Conservation (phyloP, 1,284 basidiomycete species). For the Sutorius eximius region DNA sequence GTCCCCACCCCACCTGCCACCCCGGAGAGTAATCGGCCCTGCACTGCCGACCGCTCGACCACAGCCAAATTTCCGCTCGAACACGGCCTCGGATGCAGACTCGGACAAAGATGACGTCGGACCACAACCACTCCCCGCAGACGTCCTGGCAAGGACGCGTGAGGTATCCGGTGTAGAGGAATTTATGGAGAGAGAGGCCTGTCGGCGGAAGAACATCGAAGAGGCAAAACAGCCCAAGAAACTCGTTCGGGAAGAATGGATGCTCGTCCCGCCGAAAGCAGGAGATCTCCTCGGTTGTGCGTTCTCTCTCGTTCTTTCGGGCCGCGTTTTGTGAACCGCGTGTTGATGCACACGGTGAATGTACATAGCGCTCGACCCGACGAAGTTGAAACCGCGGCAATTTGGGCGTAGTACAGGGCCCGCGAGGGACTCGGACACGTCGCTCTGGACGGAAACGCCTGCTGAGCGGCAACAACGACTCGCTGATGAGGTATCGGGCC, state of each 20-base stretch:
- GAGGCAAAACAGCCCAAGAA: slow-evolving; percentile 74
- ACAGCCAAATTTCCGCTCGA: slow-evolving; percentile 58
- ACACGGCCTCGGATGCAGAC: slow-evolving; percentile 54
- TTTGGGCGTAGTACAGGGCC: slow-evolving; percentile 68
- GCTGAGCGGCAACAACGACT: slow-evolving; percentile 81
- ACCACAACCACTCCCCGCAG: slow-evolving; percentile 63
- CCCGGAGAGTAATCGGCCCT: slow-evolving; percentile 38
- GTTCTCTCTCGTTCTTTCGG: slow-evolving; percentile 31
- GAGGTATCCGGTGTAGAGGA: slow-evolving; percentile 57
- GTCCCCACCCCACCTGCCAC: slow-evolving; percentile 18
- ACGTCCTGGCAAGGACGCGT: slow-evolving; percentile 38
- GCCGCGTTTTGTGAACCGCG: background rate
- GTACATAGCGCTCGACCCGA: slow-evolving; percentile 63
- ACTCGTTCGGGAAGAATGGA: slow-evolving; percentile 88
- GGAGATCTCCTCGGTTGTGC: slow-evolving; percentile 73
- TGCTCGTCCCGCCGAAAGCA: slow-evolving; percentile 85
- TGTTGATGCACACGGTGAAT: background rate
- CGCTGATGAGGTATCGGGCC: slow-evolving; percentile 83
- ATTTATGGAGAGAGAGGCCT: slow-evolving; percentile 82
- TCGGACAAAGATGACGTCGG: slow-evolving; percentile 75
- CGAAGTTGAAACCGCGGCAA: slow-evolving; percentile 69
- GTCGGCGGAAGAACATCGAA: slow-evolving; percentile 64
- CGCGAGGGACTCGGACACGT: slow-evolving; percentile 48
- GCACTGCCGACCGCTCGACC: slow-evolving; percentile 35
- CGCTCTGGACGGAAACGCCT: slow-evolving; percentile 93